Base-by-base conservation (phyloP, 2,329 filamentous ascomycete species). In the Fusarium tanahbumbuense region DNA sequence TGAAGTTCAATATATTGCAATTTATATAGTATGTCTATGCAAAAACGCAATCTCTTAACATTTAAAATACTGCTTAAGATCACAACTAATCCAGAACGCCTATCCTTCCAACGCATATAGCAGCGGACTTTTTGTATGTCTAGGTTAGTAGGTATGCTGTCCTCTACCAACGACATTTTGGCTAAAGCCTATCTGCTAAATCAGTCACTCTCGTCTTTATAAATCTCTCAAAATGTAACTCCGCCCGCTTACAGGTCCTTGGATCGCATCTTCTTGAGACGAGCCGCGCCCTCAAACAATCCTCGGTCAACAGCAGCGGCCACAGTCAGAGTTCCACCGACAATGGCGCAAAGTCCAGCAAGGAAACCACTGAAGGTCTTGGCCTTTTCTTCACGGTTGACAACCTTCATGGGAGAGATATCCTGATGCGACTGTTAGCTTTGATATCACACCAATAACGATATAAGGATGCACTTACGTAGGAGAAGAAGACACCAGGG, bases 361-460 rank as follows among this genome's bases (percentile, higher is more conserved):
- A 99, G 81, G 85, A 99, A 99, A 20, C 93, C 93, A 1, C 93
- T 89, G 79, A 99, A 97, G 7, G 92, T 92, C 85, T 98, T 98
- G 65, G 91, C 85, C 48, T 93, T 89, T 72, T 93, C 91, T 83
- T 99, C 97, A 58, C 94, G 92, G 84, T 99, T 99, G 82, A 99
- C 92, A 66, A 99, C 95, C 84, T 98, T 99, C 96, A 99, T 99
- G 8, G 96, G 96, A 4, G 95, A 98, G 80, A 99, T 99, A 76
- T 99, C 96, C 92, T 94, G 27, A 6, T 30, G 16, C 13, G 15
- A 28, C 18, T 23, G 63, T 77, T 71, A 77, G 73, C 54, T 56
- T 50, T 8, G 5, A 22, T 16, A 15, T n/a, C 27, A 12, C 28
- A 20, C 13, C 16, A 32, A 12, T 50, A 11, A 10, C n/a, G 2